A percentile compares a stretch with the other conserved stretches of the same genome.
These are phyloP conservation scores for Fusarium sp. DNA, from an alignment of 2,329 filamentous ascomycete genomes.

Conservation along the genomic window DNA sequence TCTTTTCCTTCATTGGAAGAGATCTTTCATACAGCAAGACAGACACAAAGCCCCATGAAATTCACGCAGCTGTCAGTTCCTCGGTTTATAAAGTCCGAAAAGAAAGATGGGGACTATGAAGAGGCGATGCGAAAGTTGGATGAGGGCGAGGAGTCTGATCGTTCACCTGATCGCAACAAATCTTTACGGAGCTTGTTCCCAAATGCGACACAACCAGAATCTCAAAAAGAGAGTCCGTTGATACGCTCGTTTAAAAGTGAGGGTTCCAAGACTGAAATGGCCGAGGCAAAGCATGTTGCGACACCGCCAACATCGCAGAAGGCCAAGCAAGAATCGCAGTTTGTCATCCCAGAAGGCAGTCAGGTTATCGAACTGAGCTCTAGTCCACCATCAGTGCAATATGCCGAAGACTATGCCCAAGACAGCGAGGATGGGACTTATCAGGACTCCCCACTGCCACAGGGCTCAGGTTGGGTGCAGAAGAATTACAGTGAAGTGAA, in stretches of 20 bases:
- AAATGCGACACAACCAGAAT: conserved; percentile 50
- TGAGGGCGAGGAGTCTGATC: conserved; percentile 48
- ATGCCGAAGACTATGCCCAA: conserved; percentile 38
- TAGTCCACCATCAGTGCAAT: conserved; percentile 39
- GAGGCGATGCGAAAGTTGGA: conserved; percentile 60
- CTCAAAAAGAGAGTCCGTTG: not conserved
- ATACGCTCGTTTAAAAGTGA: conserved; percentile 14
- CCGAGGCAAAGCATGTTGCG: conserved; percentile 3
- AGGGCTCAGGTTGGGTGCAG: conserved; percentile 36
- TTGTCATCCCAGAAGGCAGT: conserved; percentile 47
- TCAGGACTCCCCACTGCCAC: conserved; percentile 33
- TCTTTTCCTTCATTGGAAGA: conserved; percentile 54
- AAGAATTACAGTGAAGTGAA: conserved; percentile 35
- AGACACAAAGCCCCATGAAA: conserved; percentile 52
- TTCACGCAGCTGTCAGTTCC: conserved; percentile 45
- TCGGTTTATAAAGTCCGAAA: conserved; percentile 44
- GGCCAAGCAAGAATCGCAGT: conserved; percentile 38
- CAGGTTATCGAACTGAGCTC: conserved; percentile 52
- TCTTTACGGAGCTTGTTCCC: conserved; percentile 49
- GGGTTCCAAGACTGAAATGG: not conserved
- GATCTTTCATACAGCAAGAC: conserved; percentile 57
- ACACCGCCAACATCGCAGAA: conserved; percentile 30
- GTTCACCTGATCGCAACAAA: conserved; percentile 42
- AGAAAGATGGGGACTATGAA: conserved; percentile 56
- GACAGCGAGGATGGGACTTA: conserved; percentile 44